A percentile compares a stretch with the other conserved stretches of the same genome.
These are phyloP conservation scores for Exophiala sp. DNA, from an alignment of 2,329 filamentous ascomycete genomes.

Conservation along the genomic window DNA sequence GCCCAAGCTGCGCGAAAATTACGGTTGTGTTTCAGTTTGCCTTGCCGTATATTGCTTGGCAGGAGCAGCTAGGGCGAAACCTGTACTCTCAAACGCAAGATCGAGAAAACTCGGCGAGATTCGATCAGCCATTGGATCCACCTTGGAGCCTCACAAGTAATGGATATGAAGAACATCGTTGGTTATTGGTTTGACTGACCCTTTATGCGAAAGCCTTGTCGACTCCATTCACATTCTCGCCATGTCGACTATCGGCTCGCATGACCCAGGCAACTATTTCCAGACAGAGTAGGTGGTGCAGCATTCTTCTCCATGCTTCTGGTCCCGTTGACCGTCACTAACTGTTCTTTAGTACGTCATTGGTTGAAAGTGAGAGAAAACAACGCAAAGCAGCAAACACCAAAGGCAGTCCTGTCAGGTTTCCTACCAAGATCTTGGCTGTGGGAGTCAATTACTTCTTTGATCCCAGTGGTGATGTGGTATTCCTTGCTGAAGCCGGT, in stretches of 20 bases:
- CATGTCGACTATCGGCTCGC: too few species aligned
- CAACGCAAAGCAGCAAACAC: slow-evolving; percentile 74
- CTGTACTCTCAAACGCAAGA: too few species aligned
- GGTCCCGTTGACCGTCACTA: slow-evolving; percentile 15
- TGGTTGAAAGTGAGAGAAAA: slow-evolving; percentile 57
- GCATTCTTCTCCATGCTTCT: slow-evolving; percentile 4
- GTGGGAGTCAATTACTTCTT: slow-evolving; percentile 37
- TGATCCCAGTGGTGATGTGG: slow-evolving; percentile 34
- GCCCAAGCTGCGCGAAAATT: too few species aligned
- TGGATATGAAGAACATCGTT: too few species aligned
- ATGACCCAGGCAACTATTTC: slow-evolving; percentile 80
- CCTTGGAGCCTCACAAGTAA: too few species aligned
- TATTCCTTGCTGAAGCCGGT: slow-evolving; percentile 85
- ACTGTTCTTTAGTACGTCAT: slow-evolving; percentile 43
- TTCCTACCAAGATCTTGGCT: slow-evolving; percentile 83
- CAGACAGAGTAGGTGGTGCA: slow-evolving; percentile 70
- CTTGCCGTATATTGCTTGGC: too few species aligned
- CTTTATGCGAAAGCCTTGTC: slow-evolving; percentile 29
- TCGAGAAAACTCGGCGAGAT: too few species aligned
- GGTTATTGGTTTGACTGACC: too few species aligned
- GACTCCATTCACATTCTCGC: too few species aligned
- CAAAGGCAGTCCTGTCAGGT: slow-evolving; percentile 72
- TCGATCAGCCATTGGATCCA: too few species aligned
- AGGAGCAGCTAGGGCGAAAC: too few species aligned
- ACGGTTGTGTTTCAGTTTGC: too few species aligned